Percentiles rank a stretch among this genome's conserved stretches.
These are phyloP conservation scores for Pseudogymnoascus sp. DNA, from an alignment of 2,329 filamentous ascomycete genomes.

Conservation along the genomic window DNA sequence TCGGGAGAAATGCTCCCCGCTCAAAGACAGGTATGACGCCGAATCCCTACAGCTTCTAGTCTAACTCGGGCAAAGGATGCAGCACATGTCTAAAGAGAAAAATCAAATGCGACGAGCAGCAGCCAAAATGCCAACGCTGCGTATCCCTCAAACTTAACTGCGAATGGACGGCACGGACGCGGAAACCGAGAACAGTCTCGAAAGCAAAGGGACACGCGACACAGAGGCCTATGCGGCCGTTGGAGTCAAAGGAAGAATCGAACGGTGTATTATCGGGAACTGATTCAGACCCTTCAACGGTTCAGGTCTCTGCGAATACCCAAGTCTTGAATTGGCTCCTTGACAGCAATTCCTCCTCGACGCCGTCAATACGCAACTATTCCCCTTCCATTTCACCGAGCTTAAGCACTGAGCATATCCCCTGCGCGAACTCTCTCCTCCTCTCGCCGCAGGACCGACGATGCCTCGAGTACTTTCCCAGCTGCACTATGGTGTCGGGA, in stretches of 20 bases:
- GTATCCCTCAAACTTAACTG: constrained; percentile 14
- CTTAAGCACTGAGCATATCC: constrained; percentile 16
- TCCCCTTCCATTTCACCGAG: constrained; percentile 16
- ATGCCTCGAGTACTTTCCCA: constrained; percentile 30
- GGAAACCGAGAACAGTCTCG: background rate
- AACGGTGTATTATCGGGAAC: background rate
- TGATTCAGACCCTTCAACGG: background rate
- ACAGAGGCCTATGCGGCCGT: background rate
- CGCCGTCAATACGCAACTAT: constrained; percentile 24
- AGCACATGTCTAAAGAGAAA: constrained; percentile 26
- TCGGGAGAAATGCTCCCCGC: constrained; percentile 23
- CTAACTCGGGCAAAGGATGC: constrained; percentile 26
- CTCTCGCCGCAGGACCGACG: constrained; percentile 30
- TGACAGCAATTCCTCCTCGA: background rate
- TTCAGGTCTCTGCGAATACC: background rate
- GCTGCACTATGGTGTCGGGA: constrained; percentile 29
- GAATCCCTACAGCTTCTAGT: background rate
- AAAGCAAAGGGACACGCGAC: background rate
- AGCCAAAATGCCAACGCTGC: constrained; percentile 29
- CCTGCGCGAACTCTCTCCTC: constrained; percentile 30
- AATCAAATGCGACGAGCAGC: constrained; percentile 12
- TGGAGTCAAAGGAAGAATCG: background rate
- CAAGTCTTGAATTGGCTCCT: background rate
- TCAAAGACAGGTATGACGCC: constrained; percentile 31
- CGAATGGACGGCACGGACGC: background rate